Base-by-base conservation (phyloP, 257 asterid genomes). In the Jacaranda copaia region DNA sequence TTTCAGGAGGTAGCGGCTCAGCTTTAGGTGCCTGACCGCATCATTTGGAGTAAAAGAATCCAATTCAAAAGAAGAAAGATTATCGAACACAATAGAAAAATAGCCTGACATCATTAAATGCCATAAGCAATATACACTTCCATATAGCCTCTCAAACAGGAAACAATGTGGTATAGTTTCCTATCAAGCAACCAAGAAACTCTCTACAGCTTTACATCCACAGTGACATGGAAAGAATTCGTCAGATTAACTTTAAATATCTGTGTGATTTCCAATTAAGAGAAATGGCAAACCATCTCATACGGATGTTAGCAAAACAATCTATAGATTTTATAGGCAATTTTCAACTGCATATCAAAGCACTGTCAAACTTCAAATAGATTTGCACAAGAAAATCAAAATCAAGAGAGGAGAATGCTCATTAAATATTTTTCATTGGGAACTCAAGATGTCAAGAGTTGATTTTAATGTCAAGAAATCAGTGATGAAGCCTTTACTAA, bases 11-110 rank as follows among this genome's bases (percentile, higher is more conserved):
- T 19, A 88, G 84, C 16, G 87, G 82, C 79, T 87, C 96, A 9
- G 42, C 85, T 76, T 81, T 87, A 69, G 96, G 90, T 79, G 85
- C 96, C 99, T 91, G 87, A 69, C 19, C 65, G 77, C 25, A 73
- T 39, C 62, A 74, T 61, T 75, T 16, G 7, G 55, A 68, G 68
- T 14, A 60, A 79, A 57, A 20, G 68, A 58, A 40, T 18, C 42
- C 42, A 64, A 20, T 51, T 68, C 16, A 39, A 53, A 39, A 53
- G 18, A 48, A 64, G 40, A 8, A 57, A 45, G 5, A 52, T 62
- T 25, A 39, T n/a, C 51, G 25, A 39, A 52, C 57, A 20, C 19
- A 16, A 13, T 35, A 25, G 46, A n/a, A 42, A 40, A 39, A 6
- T 51, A 40, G 36, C 9, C 60, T 32, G n/a, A 25, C 67, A 66